Percentiles rank a stretch among this genome's conserved stretches.
Conservation (phyloP, 169 alveolate genomes). For the Plasmodium billcollinsi region DNA sequence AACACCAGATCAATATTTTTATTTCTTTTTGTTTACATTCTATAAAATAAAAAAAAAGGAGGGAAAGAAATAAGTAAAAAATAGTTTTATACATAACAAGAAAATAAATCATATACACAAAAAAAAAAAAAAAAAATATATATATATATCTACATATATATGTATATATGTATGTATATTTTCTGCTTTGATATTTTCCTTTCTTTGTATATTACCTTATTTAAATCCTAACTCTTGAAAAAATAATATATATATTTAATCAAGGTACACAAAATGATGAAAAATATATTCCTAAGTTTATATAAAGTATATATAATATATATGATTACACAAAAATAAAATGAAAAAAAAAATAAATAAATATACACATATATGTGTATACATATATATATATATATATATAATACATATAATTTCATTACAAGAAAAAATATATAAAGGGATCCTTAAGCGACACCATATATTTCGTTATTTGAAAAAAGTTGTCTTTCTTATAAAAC, state of each 20-base stretch:
- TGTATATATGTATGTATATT: neutral
- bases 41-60: too few species aligned
- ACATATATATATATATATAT: neutral
- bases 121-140: too few species aligned
- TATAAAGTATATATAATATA: neutral
- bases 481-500: slow-evolving; percentile 13
- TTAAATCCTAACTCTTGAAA: slow-evolving; percentile 19
- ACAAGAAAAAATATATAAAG: slow-evolving; percentile 42
- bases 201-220: neutral
- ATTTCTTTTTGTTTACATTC: too few species aligned
- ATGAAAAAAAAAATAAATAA: neutral
- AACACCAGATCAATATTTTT: too few species aligned
- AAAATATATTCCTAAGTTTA: slow-evolving; percentile 22
- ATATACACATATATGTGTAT: neutral
- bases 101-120: too few species aligned
- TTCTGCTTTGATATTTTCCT: neutral
- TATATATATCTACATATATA: neutral
- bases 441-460: slow-evolving; percentile 23
- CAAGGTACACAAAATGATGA: slow-evolving; percentile 10
- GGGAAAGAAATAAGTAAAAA: too few species aligned
- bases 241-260: slow-evolving; percentile 39
- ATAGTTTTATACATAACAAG: too few species aligned
- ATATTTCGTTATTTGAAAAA: slow-evolving; percentile 5
- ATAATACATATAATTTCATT: neutral
- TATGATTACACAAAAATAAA: neutral